phyloP scores from a whole-genome alignment of 345 rosid genomes.

The Arabidopsis suecica region DNA sequence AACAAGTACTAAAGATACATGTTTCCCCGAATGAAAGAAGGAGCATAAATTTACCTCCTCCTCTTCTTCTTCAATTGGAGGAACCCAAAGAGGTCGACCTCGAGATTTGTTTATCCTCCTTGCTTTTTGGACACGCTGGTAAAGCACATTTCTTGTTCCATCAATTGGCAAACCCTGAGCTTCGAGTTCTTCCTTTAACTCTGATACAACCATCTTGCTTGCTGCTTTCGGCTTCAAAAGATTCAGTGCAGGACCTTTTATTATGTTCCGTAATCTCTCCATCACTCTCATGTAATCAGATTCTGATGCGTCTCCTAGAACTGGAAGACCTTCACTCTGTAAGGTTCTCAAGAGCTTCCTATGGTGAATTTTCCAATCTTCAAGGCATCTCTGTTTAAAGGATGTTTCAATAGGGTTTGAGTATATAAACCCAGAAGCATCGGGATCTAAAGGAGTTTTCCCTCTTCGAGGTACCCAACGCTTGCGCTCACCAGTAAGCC shows the following conservation, averaged over 20 bases:
- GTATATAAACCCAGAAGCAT: constrained; percentile 84
- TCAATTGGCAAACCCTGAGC: constrained; percentile 95
- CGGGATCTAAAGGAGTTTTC: constrained; percentile 93
- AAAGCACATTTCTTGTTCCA: constrained; percentile 97
- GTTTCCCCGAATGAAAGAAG: constrained; percentile 2
- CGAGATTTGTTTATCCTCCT: constrained; percentile 98
- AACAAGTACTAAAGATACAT: constrained; percentile 20
- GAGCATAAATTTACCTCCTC: constrained; percentile 69
- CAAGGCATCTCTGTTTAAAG: constrained; percentile 87
- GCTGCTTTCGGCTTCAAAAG: constrained; percentile 97
- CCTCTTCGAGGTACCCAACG: constrained; percentile 99
- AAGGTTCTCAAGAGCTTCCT: constrained; percentile 74
- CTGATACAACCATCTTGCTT: constrained; percentile 93
- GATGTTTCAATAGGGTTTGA: constrained; percentile 91
- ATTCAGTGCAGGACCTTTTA: constrained; percentile 81
- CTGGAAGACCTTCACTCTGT: constrained; percentile 76
- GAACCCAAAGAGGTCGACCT: constrained; percentile 98
- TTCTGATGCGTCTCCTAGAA: constrained; percentile 76
- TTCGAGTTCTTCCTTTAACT: constrained; percentile 93
- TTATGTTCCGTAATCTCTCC: constrained; percentile 73
- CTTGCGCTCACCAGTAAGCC: constrained; percentile 96
- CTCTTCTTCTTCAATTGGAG: constrained; percentile 91
- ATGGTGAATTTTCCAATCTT: constrained; percentile 76
- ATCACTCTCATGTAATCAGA: constrained; percentile 80
- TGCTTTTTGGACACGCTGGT: constrained; percentile 98